phyloP scores from a whole-genome alignment of 2,329 filamentous ascomycete species.

The Aspergillus versicolor region DNA sequence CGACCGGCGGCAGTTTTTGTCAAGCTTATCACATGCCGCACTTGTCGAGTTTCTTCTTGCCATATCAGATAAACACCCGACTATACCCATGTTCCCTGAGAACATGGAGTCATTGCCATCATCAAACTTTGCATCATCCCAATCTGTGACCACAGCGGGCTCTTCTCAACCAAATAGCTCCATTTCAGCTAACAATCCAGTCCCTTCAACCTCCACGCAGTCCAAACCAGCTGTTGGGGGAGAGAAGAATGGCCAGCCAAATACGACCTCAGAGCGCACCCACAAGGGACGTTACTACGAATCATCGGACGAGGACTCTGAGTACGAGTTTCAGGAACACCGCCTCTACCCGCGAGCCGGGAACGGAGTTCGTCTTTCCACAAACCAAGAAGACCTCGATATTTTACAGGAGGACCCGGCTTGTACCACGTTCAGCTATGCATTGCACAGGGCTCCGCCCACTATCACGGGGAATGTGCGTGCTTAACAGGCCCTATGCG shows the following conservation, averaged over 20 bases:
- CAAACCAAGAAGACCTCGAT: constrained; percentile 59
- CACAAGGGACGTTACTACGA: constrained; percentile 27
- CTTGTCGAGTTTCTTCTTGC: constrained; percentile 66
- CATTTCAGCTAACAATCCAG: constrained; percentile 3
- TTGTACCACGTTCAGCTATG: constrained; percentile 58
- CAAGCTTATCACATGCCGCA: constrained; percentile 58
- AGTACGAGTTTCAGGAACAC: constrained; percentile 51
- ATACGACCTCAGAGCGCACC: neutral
- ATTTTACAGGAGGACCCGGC: constrained; percentile 62
- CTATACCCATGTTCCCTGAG: constrained; percentile 63
- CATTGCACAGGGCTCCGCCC: constrained; percentile 29
- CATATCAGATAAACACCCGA: constrained; percentile 60
- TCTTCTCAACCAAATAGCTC: constrained; percentile 9
- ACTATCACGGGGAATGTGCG: constrained; percentile 7
- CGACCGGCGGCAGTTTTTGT: constrained; percentile 64
- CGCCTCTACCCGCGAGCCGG: constrained; percentile 64
- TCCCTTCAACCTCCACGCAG: neutral
- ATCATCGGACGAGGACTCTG: constrained; percentile 40
- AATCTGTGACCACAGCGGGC: constrained; percentile 8
- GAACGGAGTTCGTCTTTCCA: constrained; percentile 58
- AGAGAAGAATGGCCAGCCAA: neutral
- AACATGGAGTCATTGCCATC: constrained; percentile 28
- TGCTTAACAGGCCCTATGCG: constrained; percentile 11
- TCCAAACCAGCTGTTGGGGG: neutral
- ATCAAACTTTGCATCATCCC: constrained; percentile 23